phyloP scores from a whole-genome alignment of 1,284 basidiomycete genomes.

The Ganoderma lucidum region DNA sequence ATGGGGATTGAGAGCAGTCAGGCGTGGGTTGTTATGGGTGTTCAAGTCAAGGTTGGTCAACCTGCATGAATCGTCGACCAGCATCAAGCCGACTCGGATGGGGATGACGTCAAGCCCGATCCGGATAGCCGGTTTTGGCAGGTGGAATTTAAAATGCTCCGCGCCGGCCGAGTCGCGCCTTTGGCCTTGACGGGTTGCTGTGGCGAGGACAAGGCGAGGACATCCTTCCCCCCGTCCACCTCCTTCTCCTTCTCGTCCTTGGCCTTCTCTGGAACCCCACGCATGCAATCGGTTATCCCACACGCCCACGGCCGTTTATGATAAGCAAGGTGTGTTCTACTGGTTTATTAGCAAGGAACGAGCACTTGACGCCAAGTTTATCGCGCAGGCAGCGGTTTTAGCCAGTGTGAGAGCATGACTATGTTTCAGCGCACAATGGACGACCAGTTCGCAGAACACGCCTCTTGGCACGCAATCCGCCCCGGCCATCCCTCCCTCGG shows the following conservation, averaged over 20 bases:
- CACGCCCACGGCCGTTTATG: neutral
- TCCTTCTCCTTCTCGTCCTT: neutral
- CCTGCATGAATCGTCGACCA: neutral
- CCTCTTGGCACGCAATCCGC: slow-evolving; percentile 71
- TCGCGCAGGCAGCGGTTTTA: slow-evolving; percentile 21
- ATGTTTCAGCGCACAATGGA: slow-evolving; percentile 29
- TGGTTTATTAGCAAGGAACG: neutral
- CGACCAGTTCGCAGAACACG: slow-evolving; percentile 37
- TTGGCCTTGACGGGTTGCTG: neutral
- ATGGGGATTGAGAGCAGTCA: slow-evolving; percentile 36
- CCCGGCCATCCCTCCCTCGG: slow-evolving; percentile 76
- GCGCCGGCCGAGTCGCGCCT: neutral
- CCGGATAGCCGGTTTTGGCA: neutral
- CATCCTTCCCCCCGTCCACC: neutral
- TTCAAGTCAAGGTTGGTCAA: slow-evolving; percentile 11
- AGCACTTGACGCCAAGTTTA: slow-evolving; percentile 21
- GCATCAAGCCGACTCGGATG: neutral
- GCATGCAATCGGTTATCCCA: slow-evolving; percentile 1
- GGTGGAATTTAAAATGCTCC: neutral
- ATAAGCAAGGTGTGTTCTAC: slow-evolving; percentile 16
- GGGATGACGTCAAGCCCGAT: slow-evolving; percentile 17
- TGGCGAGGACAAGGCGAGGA: neutral
- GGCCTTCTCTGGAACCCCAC: neutral
- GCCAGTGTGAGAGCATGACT: slow-evolving; percentile 30
- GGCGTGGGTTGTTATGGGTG: neutral